phyloP scores from a whole-genome alignment of 140 eudicot genomes.

The Senecio squalidus region DNA sequence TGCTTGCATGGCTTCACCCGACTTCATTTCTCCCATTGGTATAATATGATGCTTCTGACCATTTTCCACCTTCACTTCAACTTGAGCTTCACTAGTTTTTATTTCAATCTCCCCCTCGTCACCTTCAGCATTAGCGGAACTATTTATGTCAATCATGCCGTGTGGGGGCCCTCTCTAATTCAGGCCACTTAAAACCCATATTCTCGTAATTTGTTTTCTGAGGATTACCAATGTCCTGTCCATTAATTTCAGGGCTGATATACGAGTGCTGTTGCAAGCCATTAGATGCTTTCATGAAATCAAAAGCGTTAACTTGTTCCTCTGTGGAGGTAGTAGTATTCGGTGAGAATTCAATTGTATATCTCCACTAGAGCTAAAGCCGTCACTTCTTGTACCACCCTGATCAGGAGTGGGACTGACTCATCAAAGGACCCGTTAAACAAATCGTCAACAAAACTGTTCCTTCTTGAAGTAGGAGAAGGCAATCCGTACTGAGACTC shows the following conservation, averaged over 20 bases:
- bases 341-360: slow-evolving; percentile 44
- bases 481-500: slow-evolving; percentile 78
- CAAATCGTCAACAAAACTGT: slow-evolving; percentile 57
- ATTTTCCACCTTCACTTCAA: slow-evolving; percentile 19
- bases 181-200: slow-evolving; percentile 18
- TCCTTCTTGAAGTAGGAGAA: slow-evolving; percentile 87
- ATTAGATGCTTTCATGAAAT: slow-evolving; percentile 40
- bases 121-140: slow-evolving; percentile 30
- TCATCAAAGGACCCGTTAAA: slow-evolving; percentile 60
- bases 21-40: slow-evolving; percentile 3
- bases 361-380: slow-evolving; percentile 70
- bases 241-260: slow-evolving; percentile 14
- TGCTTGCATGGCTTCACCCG: slow-evolving; percentile 21
- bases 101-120: slow-evolving; percentile 45
- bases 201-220: slow-evolving; percentile 9
- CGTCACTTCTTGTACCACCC: slow-evolving; percentile 55
- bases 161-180: slow-evolving; percentile 22
- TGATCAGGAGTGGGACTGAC: slow-evolving; percentile 50
- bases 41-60: too few species aligned
- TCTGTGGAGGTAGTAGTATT: slow-evolving; percentile 22
- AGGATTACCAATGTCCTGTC: slow-evolving; percentile 6
- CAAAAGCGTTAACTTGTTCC: slow-evolving; percentile 36
- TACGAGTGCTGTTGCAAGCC: slow-evolving; percentile 23
- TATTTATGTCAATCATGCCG: slow-evolving; percentile 26
- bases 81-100: slow-evolving; percentile 16